A percentile compares a stretch with the other conserved stretches of the same genome.
These are phyloP conservation scores for Dryas alaskensis DNA, from an alignment of 306 rosid genomes.

Conservation along the genomic window DNA sequence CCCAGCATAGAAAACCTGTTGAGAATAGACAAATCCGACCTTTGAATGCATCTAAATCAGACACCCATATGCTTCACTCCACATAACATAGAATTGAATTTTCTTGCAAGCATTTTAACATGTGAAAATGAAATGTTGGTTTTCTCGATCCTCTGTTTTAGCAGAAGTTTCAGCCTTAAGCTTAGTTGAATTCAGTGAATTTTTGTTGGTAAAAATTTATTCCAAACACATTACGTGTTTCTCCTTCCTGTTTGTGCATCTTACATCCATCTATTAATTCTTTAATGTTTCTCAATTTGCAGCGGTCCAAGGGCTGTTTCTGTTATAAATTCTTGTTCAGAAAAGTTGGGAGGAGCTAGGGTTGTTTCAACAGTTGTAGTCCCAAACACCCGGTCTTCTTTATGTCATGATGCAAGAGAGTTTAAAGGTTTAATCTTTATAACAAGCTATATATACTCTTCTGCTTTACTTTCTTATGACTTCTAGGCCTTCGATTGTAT, in stretches of 20 bases:
- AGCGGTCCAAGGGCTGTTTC: conserved; percentile 97
- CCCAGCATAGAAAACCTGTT: neutral
- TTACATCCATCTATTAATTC: neutral
- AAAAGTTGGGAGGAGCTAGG: conserved; percentile 78
- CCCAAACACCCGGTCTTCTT: conserved; percentile 86
- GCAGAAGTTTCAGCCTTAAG: neutral
- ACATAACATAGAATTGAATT: neutral
- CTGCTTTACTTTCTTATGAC: no score
- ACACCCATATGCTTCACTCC: neutral
- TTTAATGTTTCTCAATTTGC: conserved; percentile 23
- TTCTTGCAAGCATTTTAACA: neutral
- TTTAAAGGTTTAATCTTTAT: conserved; percentile 54
- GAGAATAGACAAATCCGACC: neutral
- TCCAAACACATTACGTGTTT: neutral
- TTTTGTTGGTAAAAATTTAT: neutral
- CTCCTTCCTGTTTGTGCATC: conserved; percentile 9
- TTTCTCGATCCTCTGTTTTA: neutral
- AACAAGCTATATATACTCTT: neutral
- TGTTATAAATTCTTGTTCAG: conserved; percentile 71
- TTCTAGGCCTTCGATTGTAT: neutral
- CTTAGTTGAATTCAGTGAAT: neutral
- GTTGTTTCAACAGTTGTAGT: conserved; percentile 70
- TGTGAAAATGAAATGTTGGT: neutral
- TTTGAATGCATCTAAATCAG: neutral
- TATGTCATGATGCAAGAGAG: conserved; percentile 90